Conservation (phyloP, 1,284 basidiomycete genomes). For the Rhodotorula sp. region DNA sequence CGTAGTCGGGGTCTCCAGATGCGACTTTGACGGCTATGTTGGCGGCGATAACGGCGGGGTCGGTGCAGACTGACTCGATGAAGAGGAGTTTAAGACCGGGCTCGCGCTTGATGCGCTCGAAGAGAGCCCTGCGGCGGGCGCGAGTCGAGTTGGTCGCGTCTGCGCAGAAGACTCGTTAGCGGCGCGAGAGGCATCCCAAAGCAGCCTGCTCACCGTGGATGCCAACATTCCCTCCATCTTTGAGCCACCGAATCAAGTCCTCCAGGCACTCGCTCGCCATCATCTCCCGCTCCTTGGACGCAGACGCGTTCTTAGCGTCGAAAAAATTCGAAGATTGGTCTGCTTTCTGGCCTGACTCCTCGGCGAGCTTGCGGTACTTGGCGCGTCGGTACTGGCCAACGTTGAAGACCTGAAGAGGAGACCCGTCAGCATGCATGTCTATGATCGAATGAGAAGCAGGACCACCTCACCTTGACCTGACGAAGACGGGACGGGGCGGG, state of each 20-base stretch:
- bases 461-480: slow-evolving; percentile 34
- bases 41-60: slow-evolving; percentile 87
- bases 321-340: slow-evolving; percentile 93
- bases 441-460: not conserved
- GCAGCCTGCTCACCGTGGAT: slow-evolving; percentile 74
- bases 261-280: slow-evolving; percentile 91
- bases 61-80: slow-evolving; percentile 90
- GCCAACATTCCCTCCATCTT: slow-evolving; percentile 85
- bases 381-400: slow-evolving; percentile 92
- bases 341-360: slow-evolving; percentile 72
- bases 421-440: not conserved
- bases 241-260: slow-evolving; percentile 91
- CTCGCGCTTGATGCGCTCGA: slow-evolving; percentile 79
- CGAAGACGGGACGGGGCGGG: not conserved
- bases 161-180: slow-evolving; percentile 45
- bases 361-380: slow-evolving; percentile 72
- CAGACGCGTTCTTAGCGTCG: slow-evolving; percentile 79
- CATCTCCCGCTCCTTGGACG: slow-evolving; percentile 72
- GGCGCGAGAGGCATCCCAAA: too few relatives aligned
- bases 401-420: slow-evolving; percentile 77
- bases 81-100: slow-evolving; percentile 89
- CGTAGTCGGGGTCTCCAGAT: slow-evolving; percentile 97
- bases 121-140: slow-evolving; percentile 69
- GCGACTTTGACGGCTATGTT: slow-evolving; percentile 95
- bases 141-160: slow-evolving; percentile 92